Percentiles rank a stretch among this genome's conserved stretches.
phyloP scores from a whole-genome alignment of 441 rosid genomes.

The Jatropha multifida region DNA sequence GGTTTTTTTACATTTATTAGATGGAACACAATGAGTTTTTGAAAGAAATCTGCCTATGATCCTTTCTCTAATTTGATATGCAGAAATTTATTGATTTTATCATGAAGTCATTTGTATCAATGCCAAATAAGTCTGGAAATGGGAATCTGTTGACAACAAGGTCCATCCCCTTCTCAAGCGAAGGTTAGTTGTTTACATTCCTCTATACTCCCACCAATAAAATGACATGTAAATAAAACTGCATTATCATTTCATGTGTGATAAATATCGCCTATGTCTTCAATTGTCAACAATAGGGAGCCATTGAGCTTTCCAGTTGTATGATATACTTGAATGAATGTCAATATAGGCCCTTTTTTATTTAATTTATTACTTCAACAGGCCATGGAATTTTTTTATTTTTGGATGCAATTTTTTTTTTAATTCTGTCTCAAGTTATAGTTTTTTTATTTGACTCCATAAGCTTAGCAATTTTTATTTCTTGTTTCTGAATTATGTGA shows the following conservation, averaged over 20 bases:
- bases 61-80: conserved; percentile 13
- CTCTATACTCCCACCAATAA: neutral
- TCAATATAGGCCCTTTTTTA: neutral
- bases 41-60: neutral
- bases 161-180: conserved; percentile 35
- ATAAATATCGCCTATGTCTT: neutral
- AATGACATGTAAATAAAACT: neutral
- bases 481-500: no score
- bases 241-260: neutral
- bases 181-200: conserved; percentile 40
- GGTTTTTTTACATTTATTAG: neutral
- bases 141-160: conserved; percentile 29
- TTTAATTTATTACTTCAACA: no score
- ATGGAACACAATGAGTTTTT: neutral
- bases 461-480: no score
- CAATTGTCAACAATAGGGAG: neutral
- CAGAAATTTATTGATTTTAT: conserved; percentile 83
- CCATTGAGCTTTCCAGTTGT: neutral
- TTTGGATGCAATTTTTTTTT: no score
- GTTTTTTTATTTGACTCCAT: no score
- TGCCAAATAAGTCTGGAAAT: conserved; percentile 36
- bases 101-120: conserved; percentile 55
- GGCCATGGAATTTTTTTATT: no score
- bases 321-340: neutral
- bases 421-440: no score